Evolutionary conservation across 202 grass and related monocot genomes (phyloP).

Genomic region (Musa balbisiana): DNA sequence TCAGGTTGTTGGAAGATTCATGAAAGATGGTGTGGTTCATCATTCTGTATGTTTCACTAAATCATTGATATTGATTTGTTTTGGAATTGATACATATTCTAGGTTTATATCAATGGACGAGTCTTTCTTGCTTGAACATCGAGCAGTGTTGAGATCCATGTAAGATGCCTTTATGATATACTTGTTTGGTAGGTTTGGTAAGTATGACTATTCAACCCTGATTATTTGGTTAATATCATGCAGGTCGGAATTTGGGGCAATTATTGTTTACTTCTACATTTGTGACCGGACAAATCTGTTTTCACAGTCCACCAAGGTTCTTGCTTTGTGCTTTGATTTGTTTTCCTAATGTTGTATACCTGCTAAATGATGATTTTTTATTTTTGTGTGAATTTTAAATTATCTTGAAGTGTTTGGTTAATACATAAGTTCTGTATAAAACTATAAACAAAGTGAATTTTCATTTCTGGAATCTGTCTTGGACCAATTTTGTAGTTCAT

Average conservation of each 20-base stretch:
- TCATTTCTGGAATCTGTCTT: too few species aligned
- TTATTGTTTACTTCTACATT: conserved; percentile 82
- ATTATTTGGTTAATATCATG: conserved; percentile 6
- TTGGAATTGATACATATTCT: conserved; percentile 12
- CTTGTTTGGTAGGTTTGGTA: neutral
- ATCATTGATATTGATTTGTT: conserved; percentile 13
- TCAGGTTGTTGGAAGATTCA: conserved; percentile 46
- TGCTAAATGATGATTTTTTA: neutral
- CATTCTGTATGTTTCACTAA: neutral
- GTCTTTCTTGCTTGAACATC: conserved; percentile 79
- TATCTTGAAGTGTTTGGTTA: too few species aligned
- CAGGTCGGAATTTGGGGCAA: conserved; percentile 72
- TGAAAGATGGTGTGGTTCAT: neutral
- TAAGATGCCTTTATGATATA: conserved; percentile 29
- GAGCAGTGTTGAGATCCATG: conserved; percentile 64
- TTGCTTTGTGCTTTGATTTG: neutral
- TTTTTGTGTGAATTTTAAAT: neutral
- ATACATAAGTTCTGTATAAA: too few species aligned
- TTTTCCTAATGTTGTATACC: neutral
- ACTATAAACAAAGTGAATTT: too few species aligned
- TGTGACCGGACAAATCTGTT: conserved; percentile 96
- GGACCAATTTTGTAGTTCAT: too few species aligned
- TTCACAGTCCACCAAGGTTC: conserved; percentile 74
- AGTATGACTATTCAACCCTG: neutral
- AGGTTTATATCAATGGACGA: conserved; percentile 95